Conservation (phyloP, 2,329 filamentous ascomycete species). For the Colletotrichum gloeosporioides region DNA sequence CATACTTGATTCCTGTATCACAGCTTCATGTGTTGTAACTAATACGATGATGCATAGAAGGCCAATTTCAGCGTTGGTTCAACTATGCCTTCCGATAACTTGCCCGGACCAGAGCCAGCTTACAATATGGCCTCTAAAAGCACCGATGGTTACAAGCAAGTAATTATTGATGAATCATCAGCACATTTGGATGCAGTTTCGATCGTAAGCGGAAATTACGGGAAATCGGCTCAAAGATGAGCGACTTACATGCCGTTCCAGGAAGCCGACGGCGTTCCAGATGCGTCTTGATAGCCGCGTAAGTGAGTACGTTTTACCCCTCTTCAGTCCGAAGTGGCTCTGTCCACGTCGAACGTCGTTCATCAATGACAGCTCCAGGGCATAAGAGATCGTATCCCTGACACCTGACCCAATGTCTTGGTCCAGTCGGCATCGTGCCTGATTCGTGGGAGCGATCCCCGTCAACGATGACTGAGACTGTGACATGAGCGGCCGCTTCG, state of each 20-base stretch:
- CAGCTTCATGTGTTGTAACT: not conserved
- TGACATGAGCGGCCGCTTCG: not conserved
- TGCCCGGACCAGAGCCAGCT: not conserved
- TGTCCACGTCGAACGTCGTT: not conserved
- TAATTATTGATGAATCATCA: not conserved
- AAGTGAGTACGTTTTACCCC: not conserved
- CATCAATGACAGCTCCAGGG: not conserved
- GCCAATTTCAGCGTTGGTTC: not conserved
- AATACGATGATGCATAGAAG: not conserved
- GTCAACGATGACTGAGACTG: not conserved
- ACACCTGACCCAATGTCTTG: not conserved
- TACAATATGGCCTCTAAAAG: not conserved
- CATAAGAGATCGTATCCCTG: not conserved
- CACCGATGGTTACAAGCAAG: not conserved
- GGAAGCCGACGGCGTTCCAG: not conserved
- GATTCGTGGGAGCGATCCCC: not conserved
- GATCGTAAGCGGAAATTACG: not conserved
- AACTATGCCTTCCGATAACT: not conserved
- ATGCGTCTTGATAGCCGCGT: not conserved
- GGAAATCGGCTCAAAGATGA: not conserved
- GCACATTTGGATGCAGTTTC: not conserved
- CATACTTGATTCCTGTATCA: not conserved
- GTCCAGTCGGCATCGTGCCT: not conserved
- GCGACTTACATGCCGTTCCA: not conserved
- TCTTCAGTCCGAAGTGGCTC: not conserved